These are phyloP conservation scores for Penicillium nordicum DNA, from an alignment of 2,329 filamentous ascomycete species.

Conservation along the genomic window DNA sequence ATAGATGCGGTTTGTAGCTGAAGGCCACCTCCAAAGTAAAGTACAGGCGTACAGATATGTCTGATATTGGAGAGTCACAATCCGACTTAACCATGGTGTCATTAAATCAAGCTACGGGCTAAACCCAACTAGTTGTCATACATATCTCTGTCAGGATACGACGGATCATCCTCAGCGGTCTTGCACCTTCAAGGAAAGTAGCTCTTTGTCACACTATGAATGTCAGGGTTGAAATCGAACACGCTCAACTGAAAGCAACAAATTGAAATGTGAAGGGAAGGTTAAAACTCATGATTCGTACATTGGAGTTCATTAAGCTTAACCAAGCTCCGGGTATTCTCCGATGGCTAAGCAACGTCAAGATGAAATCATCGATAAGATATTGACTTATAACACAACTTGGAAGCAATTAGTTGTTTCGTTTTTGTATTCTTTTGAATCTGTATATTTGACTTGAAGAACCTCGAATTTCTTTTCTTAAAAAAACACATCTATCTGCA, in stretches of 20 bases:
- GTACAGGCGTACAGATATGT: too few species aligned
- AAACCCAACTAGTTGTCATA: neutral
- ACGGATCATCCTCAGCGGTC: too few species aligned
- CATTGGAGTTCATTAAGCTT: neutral
- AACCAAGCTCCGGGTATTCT: neutral
- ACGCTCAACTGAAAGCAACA: neutral
- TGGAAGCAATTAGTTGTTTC: neutral
- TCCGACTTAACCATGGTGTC: neutral
- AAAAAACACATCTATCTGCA: neutral
- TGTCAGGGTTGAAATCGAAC: neutral
- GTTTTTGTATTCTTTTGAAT: too few species aligned
- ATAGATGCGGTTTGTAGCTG: neutral
- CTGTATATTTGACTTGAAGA: neutral
- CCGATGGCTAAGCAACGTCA: conserved; percentile 18
- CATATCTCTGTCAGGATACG: neutral
- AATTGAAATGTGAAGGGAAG: neutral
- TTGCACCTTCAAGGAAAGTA: neutral
- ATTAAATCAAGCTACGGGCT: neutral
- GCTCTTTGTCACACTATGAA: neutral
- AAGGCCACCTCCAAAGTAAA: neutral
- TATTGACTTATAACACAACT: neutral
- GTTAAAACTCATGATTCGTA: neutral
- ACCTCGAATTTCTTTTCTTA: neutral
- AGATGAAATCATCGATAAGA: conserved; percentile 29
- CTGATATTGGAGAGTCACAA: neutral